Evolutionary conservation across 441 rosid species (phyloP).

Genomic region (Gossypium trilobum): DNA sequence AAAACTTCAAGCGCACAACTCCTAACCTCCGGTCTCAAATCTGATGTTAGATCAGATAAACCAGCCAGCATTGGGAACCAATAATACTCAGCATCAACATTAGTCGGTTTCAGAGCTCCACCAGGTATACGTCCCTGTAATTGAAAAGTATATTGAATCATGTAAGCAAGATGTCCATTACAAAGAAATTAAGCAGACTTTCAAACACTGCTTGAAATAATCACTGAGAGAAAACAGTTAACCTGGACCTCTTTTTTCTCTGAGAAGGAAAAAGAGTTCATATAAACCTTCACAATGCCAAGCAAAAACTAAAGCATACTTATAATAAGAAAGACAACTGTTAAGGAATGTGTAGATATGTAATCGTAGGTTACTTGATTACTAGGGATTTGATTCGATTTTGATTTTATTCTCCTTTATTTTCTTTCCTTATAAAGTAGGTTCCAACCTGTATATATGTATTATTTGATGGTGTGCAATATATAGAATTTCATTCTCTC

Average conservation of each 20-base stretch:
- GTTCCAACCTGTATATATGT: too few species aligned
- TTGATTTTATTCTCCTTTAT: too few species aligned
- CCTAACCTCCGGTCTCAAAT: constrained; percentile 88
- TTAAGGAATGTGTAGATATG: too few species aligned
- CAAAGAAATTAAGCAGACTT: constrained; percentile 17
- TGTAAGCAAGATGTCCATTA: constrained; percentile 16
- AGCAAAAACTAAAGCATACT: background rate
- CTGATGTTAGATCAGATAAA: constrained; percentile 91
- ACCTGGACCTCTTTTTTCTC: background rate
- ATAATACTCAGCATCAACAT: constrained; percentile 72
- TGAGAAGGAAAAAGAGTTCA: background rate
- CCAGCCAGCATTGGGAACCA: constrained; percentile 99
- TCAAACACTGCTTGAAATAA: background rate
- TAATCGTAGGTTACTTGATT: too few species aligned
- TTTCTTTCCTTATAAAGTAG: too few species aligned
- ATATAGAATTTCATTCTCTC: too few species aligned
- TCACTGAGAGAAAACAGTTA: background rate
- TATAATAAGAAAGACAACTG: background rate
- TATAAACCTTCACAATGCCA: background rate
- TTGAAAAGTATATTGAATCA: constrained; percentile 9
- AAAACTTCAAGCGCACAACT: constrained; percentile 96
- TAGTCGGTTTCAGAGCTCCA: constrained; percentile 74
- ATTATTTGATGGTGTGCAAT: too few species aligned
- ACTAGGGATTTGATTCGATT: too few species aligned
- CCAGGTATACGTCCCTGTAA: constrained; percentile 90